phyloP scores from a whole-genome alignment of 441 rosid species.

The Jatropha multifida region DNA sequence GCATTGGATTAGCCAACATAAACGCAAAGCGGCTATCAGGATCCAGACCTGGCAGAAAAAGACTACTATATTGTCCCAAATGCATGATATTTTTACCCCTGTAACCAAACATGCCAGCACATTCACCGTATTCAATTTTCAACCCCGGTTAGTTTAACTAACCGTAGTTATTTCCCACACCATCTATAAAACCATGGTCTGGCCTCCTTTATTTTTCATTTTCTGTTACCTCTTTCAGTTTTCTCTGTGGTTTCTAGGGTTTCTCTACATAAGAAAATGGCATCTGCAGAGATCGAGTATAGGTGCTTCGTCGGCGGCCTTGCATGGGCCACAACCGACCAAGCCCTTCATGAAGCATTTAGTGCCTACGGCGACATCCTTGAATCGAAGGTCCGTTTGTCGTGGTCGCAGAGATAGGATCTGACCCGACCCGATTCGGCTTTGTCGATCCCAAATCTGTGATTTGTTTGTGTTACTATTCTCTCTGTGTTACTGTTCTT shows the following conservation, averaged over 20 bases:
- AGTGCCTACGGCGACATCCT: constrained; percentile 62
- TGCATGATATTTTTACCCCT: not conserved
- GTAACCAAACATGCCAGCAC: constrained; percentile 21
- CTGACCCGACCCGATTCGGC: constrained; percentile 50
- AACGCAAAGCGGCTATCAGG: not conserved
- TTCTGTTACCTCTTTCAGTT: not conserved
- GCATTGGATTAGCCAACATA: not conserved
- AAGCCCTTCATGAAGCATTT: constrained; percentile 57
- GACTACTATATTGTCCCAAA: not conserved
- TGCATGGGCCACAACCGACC: constrained; percentile 86
- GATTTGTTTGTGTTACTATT: constrained; percentile 76
- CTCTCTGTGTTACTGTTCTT: constrained; percentile 45
- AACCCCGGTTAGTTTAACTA: constrained; percentile 29
- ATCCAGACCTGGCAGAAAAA: not conserved
- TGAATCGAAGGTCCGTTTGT: constrained; percentile 96
- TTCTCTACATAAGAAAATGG: constrained; percentile 25
- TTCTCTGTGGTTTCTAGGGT: not conserved
- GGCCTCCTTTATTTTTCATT: constrained; percentile 5
- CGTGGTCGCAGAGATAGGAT: constrained; percentile 66
- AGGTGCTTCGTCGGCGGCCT: constrained; percentile 95
- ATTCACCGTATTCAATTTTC: not conserved
- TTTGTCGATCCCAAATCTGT: constrained; percentile 47
- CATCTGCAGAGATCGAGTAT: constrained; percentile 63
- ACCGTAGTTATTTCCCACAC: constrained; percentile 32
- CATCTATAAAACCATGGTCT: constrained; percentile 30